Percentiles rank a stretch among this genome's conserved stretches.
Conservation (phyloP, 768 basidiomycete genomes). For the Leccinum incarnatum region DNA sequence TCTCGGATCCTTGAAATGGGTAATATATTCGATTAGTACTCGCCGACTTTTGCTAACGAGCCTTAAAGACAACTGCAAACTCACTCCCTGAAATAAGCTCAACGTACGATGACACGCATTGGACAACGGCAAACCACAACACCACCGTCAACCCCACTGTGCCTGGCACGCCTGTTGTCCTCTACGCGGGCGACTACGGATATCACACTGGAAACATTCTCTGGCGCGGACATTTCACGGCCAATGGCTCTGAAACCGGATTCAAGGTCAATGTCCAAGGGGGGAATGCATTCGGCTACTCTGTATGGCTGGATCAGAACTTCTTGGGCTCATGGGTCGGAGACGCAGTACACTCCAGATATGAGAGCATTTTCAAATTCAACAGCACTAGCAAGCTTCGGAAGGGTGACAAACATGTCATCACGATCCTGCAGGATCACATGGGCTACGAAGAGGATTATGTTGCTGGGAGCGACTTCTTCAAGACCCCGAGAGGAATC, state of each 20-base stretch:
- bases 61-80: constrained; percentile 21
- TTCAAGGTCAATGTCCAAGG: constrained; percentile 42
- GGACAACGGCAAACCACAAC: constrained; percentile 43
- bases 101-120: constrained; percentile 40
- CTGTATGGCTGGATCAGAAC: constrained; percentile 46
- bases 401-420: constrained; percentile 36
- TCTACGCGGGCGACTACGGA: constrained; percentile 50
- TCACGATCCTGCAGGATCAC: constrained; percentile 54
- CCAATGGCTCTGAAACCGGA: constrained; percentile 44
- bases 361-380: constrained; percentile 19
- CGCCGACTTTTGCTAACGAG: constrained; percentile 1
- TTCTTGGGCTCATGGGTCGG: constrained; percentile 44
- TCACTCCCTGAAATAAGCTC: constrained; percentile 37
- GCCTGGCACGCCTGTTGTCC: constrained; percentile 39
- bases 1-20: constrained; percentile 22
- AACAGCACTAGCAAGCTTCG: background rate
- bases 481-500: constrained; percentile 50
- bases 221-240: constrained; percentile 51
- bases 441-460: constrained; percentile 52
- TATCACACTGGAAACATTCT: constrained; percentile 52
- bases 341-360: constrained; percentile 11
- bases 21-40: background rate
- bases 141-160: constrained; percentile 41
- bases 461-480: constrained; percentile 40
- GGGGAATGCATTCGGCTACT: constrained; percentile 48